Base-by-base conservation (phyloP, 257 asterid species). In the Galeopsis tetrahit region DNA sequence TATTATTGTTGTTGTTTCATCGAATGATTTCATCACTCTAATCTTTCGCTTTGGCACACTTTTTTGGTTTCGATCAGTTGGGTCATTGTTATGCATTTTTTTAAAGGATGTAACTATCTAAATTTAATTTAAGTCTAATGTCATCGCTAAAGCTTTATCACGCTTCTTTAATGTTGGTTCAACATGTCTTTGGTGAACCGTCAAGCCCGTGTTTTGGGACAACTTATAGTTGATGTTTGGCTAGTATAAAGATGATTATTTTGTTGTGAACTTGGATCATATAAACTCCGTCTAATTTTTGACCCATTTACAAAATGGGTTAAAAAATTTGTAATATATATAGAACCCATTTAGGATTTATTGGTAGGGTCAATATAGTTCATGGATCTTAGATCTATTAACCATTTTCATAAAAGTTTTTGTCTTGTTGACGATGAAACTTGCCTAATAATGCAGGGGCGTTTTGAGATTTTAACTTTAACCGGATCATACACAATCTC, bases 381-480 rank as follows among this genome's bases (percentile, higher is more conserved):
- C 28, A 21, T 21, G 28, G 28, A 21, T 21, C 28, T 21, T 21
- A 21, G 28, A 21, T 21, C 28, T 21, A 21, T 21, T 21, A 21
- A 21, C 28, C 28, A 21, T 21, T 21, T 21, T 21, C 28, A 21
- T 21, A 21, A 0, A 21, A 21, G 28, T 21, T 21, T 21, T 21
- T 21, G 28, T 21, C 28, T 21, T 21, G 1, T 21, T 55, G 62
- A 32, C 64, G 4, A 13, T 72, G 42, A 62, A 66, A 65, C 62
- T 9, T 38, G 60, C 3, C 1, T 3, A 15, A 3, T 57, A 59
- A 67, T 85, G 90, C 96, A 94, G 99, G 99, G 99, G 3, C 96
- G 95, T 15, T 94, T 91, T 61, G 99, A 94, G 85, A 94, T 91
- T 11, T 80, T 94, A 72, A 80, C 95, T 2, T 82, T 94, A 10